A percentile compares a stretch with the other conserved stretches of the same genome.
phyloP scores from a whole-genome alignment of 2,329 filamentous ascomycete species.

The Penicillium sp. region DNA sequence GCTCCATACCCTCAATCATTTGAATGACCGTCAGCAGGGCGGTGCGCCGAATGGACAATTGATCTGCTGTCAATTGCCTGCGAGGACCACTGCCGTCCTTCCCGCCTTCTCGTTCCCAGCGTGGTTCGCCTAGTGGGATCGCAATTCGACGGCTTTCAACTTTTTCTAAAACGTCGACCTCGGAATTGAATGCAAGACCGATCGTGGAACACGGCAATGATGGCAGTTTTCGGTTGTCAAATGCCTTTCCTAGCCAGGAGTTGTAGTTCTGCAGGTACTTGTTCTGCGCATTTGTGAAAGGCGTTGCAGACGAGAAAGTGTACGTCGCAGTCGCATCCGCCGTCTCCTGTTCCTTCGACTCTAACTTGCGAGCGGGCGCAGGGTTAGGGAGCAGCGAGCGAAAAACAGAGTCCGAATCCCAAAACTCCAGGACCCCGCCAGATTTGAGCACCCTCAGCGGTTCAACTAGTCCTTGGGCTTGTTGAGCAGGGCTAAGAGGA shows the following conservation, averaged over 20 bases:
- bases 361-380: constrained; percentile 61
- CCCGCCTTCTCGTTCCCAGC: constrained; percentile 77
- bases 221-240: constrained; percentile 72
- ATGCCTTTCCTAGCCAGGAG: constrained; percentile 75
- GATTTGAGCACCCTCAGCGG: constrained; percentile 76
- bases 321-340: constrained; percentile 78
- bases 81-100: constrained; percentile 36
- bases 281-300: constrained; percentile 80
- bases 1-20: constrained; percentile 84
- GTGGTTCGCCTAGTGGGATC: constrained; percentile 82
- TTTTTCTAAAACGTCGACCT: constrained; percentile 72
- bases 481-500: constrained; percentile 61
- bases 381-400: constrained; percentile 82
- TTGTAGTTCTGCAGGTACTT: constrained; percentile 84
- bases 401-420: constrained; percentile 86
- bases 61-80: constrained; percentile 67
- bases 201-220: constrained; percentile 79
- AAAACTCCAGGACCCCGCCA: constrained; percentile 81
- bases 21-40: constrained; percentile 82
- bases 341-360: constrained; percentile 66
- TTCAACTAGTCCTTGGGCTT: constrained; percentile 68
- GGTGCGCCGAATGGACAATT: constrained; percentile 75
- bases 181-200: constrained; percentile 77
- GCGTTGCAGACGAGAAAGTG: constrained; percentile 79
- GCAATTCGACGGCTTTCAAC: constrained; percentile 77